These are phyloP conservation scores for Quercus glauca DNA, from an alignment of 306 rosid species.

Conservation along the genomic window DNA sequence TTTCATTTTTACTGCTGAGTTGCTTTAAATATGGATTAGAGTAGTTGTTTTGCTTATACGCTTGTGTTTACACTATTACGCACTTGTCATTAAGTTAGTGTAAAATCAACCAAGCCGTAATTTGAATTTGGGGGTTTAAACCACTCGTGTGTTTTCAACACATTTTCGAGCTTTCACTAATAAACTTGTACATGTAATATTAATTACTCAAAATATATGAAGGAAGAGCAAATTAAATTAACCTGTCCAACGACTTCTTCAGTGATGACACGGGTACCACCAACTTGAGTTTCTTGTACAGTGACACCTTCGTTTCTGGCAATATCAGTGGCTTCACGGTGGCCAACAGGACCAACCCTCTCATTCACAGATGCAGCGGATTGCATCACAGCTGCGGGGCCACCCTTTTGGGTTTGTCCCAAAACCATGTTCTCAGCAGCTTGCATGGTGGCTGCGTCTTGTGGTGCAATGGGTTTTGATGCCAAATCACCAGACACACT, in stretches of 20 bases:
- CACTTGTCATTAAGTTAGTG: too few species aligned
- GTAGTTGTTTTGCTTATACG: too few species aligned
- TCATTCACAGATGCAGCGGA: constrained; percentile 46
- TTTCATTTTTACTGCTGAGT: too few species aligned
- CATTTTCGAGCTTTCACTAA: too few species aligned
- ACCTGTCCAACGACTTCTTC: constrained; percentile 51
- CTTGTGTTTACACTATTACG: too few species aligned
- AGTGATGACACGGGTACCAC: constrained; percentile 29
- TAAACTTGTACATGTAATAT: not conserved
- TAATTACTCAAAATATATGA: too few species aligned
- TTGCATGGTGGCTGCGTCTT: constrained; percentile 58
- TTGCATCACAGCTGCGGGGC: constrained; percentile 68
- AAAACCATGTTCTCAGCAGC: constrained; percentile 48
- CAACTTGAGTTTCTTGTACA: constrained; percentile 28
- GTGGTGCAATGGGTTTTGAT: constrained; percentile 35
- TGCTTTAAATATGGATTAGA: too few species aligned
- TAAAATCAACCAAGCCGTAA: too few species aligned
- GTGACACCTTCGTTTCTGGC: constrained; percentile 43
- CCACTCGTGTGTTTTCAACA: too few species aligned
- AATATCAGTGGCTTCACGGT: constrained; percentile 17
- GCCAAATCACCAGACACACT: constrained; percentile 56
- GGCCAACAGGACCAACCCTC: constrained; percentile 22
- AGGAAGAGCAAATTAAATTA: not conserved
- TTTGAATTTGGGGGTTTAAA: too few species aligned
- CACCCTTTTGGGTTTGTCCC: constrained; percentile 51